Evolutionary conservation across 306 rosid genomes (phyloP).

Genomic region (Macrotyloma uniflorum): DNA sequence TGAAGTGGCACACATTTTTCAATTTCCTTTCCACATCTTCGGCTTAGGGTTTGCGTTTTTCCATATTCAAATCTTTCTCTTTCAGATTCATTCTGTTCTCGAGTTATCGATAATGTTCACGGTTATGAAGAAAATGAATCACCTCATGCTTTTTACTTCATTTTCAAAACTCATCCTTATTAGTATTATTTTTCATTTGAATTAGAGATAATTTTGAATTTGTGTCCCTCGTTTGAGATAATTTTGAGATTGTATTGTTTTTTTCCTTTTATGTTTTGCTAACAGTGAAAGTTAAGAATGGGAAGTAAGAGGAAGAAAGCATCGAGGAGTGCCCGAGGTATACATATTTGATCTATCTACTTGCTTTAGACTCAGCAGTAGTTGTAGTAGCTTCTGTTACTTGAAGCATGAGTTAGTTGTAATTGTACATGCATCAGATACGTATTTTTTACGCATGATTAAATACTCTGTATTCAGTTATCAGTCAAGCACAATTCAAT

Average conservation of each 20-base stretch:
- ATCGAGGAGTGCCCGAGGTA: neutral
- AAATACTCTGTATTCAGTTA: neutral
- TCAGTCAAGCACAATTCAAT: neutral
- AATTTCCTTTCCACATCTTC: neutral
- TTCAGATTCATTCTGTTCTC: neutral
- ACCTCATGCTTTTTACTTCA: neutral
- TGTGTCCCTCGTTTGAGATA: neutral
- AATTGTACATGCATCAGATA: neutral
- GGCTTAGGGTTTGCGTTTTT: neutral
- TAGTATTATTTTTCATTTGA: neutral
- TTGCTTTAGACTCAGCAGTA: neutral
- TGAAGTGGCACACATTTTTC: neutral
- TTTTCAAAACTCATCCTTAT: neutral
- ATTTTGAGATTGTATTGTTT: neutral
- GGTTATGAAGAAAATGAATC: neutral
- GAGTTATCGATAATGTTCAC: neutral
- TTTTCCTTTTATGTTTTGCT: neutral
- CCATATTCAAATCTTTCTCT: neutral
- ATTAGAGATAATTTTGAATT: neutral
- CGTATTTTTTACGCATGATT: neutral
- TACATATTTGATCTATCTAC: neutral
- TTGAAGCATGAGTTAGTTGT: neutral
- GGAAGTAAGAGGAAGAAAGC: constrained; percentile 19
- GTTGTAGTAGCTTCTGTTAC: neutral
- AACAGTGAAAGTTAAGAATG: constrained; percentile 16